These are phyloP conservation scores for Rhodotorula sp. DNA, from an alignment of 1,284 basidiomycete genomes.

Conservation along the genomic window DNA sequence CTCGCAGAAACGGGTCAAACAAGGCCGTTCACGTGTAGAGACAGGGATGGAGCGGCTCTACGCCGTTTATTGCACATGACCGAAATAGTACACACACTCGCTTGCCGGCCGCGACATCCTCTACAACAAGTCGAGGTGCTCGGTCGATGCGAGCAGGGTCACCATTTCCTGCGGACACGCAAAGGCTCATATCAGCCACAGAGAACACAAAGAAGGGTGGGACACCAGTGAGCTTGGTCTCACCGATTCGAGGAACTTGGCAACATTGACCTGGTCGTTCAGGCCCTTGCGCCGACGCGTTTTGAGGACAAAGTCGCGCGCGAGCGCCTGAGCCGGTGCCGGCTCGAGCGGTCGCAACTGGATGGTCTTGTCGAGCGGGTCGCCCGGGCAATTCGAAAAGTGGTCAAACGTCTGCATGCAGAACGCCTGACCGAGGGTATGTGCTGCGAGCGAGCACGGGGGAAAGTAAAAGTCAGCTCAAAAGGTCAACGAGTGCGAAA, in stretches of 20 bases:
- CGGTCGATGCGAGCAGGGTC: neutral
- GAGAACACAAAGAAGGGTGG: neutral
- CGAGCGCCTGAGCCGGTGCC: constrained; percentile 79
- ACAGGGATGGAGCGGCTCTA: neutral
- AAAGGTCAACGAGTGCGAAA: neutral
- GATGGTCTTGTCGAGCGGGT: constrained; percentile 93
- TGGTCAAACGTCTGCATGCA: constrained; percentile 95
- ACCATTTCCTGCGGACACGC: neutral
- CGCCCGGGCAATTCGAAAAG: constrained; percentile 95
- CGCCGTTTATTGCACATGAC: neutral
- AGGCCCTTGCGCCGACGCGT: constrained; percentile 87
- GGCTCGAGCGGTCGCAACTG: constrained; percentile 94
- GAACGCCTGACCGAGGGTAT: constrained; percentile 97
- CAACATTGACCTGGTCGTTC: constrained; percentile 40
- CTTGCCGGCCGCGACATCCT: neutral
- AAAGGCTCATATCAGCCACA: neutral
- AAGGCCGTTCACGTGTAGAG: too few relatives aligned
- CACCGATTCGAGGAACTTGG: constrained; percentile 29
- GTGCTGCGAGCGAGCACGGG: constrained; percentile 51
- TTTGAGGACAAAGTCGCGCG: constrained; percentile 83
- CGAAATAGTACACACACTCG: neutral
- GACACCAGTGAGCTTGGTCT: neutral
- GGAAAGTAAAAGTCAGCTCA: neutral
- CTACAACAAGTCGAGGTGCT: constrained; percentile 3
- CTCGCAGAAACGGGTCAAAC: neutral